phyloP scores from a whole-genome alignment of 495 filamentous ascomycete species.

The Aspergillus panamensis region DNA sequence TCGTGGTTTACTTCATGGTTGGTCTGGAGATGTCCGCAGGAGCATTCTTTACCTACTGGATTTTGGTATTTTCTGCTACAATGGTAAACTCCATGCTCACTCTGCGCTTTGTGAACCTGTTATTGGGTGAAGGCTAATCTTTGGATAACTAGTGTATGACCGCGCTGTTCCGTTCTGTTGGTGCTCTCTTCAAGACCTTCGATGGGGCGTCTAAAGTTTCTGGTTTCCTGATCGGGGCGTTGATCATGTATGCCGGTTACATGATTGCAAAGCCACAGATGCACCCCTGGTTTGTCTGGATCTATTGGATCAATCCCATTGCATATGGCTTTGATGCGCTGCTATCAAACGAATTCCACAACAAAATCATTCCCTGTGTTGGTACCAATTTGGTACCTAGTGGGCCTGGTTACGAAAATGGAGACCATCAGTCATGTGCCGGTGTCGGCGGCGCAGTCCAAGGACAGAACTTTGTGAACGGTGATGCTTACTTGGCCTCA shows the following conservation, averaged over 20 bases:
- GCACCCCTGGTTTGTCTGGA: conserved; percentile 75
- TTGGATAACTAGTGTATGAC: conserved; percentile 36
- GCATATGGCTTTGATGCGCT: conserved; percentile 69
- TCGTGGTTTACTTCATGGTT: conserved; percentile 75
- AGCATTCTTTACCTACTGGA: conserved; percentile 52
- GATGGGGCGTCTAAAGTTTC: conserved; percentile 55
- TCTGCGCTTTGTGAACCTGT: background rate
- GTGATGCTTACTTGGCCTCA: conserved; percentile 47
- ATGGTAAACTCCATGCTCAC: conserved; percentile 18
- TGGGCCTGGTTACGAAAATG: conserved; percentile 32
- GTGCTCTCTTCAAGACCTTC: conserved; percentile 48
- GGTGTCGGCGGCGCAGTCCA: conserved; percentile 47
- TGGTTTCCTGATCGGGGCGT: conserved; percentile 39
- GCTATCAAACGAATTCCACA: conserved; percentile 63
- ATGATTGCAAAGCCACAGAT: conserved; percentile 65
- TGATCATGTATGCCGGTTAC: conserved; percentile 58
- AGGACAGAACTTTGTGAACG: conserved; percentile 43
- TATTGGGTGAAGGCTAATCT: background rate
- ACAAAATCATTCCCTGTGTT: conserved; percentile 46
- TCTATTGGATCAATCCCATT: conserved; percentile 69
- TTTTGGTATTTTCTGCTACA: conserved; percentile 39
- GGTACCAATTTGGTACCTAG: conserved; percentile 45
- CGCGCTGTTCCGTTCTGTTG: conserved; percentile 51
- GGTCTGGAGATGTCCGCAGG: conserved; percentile 44
- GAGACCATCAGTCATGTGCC: conserved; percentile 48